Base-by-base conservation (phyloP, 1,284 basidiomycete species). In the Blastosporella zonata region DNA sequence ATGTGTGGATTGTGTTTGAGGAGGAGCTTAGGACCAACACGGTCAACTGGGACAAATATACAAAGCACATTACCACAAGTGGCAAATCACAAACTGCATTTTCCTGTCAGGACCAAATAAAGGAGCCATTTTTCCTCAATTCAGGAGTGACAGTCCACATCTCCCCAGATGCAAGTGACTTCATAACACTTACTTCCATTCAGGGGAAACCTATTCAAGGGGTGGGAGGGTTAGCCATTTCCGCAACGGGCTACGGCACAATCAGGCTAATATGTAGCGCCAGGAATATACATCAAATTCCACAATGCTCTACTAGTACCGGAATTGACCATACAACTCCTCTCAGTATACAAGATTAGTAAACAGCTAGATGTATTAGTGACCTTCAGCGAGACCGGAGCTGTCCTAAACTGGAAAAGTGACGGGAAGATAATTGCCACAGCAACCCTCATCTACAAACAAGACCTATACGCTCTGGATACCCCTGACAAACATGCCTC, bases 381-480 rank as follows among this genome's bases (percentile, higher is more conserved):
- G 9, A 27, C 25, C 5, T 57, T 57, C 10, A n/a, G 50, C 31
- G 13, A 33, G 12, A 39, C n/a, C 6, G 7, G 20, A 12, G 25
- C 40, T 3, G 22, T 20, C 4, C 21, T 41, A 1, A 33, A 10
- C 8, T n/a, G n/a, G n/a, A 25, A 8, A 12, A 8, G 2, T 12
- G 13, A 17, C 18, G 3, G 21, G 3, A 23, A 47, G 8, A 2
- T 47, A 3, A 40, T 56, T 17, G 47, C 47, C n/a, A 22, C 17
- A 0, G 49, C 27, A 2, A 18, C 46, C 18, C 36, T 46, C 3
- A 6, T 54, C 20, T 38, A 46, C 6, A 13, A 18, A 8, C 17
- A 25, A 29, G 28, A 45, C 6, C 37, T 56, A 0, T 55, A 55
- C 18, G 20, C 36, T 1, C 35, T 55, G 3, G 39, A 25, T 9